Percentiles rank a stretch among this genome's conserved stretches.
Evolutionary conservation across 2,329 filamentous ascomycete genomes (phyloP).

Genomic region (Claviceps maximensis): DNA sequence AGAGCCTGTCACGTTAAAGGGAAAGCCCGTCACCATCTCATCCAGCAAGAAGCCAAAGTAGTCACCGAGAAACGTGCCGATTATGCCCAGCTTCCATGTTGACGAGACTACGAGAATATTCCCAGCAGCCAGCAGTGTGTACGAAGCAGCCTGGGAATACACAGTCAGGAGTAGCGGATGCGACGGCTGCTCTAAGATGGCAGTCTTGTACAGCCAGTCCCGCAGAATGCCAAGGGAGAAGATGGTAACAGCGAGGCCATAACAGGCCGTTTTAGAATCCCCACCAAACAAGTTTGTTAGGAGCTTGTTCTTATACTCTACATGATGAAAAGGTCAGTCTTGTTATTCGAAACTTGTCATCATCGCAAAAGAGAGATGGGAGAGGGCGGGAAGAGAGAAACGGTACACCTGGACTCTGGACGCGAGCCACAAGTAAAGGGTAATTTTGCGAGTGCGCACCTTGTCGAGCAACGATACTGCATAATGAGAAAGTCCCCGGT

Average conservation of each 20-base stretch:
- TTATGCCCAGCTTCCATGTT: slow-evolving; percentile 86
- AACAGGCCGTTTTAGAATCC: slow-evolving; percentile 69
- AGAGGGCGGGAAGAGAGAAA: no score
- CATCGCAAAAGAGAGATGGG: no score
- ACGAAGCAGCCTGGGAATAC: slow-evolving; percentile 48
- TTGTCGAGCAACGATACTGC: slow-evolving; percentile 69
- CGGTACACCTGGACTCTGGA: background rate
- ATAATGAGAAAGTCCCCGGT: background rate
- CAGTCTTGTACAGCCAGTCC: slow-evolving; percentile 76
- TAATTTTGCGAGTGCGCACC: slow-evolving; percentile 31
- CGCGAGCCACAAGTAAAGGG: background rate
- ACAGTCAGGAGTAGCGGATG: slow-evolving; percentile 57
- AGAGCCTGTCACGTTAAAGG: slow-evolving; percentile 79
- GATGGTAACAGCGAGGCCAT: slow-evolving; percentile 75
- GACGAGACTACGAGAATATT: slow-evolving; percentile 79
- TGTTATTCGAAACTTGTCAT: no score
- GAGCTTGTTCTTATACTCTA: slow-evolving; percentile 84
- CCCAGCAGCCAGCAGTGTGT: slow-evolving; percentile 57
- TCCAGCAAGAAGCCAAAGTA: slow-evolving; percentile 99
- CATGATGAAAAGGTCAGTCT: slow-evolving; percentile 6
- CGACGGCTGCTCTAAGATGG: slow-evolving; percentile 61
- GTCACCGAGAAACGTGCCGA: slow-evolving; percentile 91
- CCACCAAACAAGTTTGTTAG: slow-evolving; percentile 79
- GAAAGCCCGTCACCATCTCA: slow-evolving; percentile 83
- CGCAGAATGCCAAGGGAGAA: slow-evolving; percentile 85